Evolutionary conservation across 2,329 filamentous ascomycete species (phyloP).

Genomic region (Aspergillus ruber): DNA sequence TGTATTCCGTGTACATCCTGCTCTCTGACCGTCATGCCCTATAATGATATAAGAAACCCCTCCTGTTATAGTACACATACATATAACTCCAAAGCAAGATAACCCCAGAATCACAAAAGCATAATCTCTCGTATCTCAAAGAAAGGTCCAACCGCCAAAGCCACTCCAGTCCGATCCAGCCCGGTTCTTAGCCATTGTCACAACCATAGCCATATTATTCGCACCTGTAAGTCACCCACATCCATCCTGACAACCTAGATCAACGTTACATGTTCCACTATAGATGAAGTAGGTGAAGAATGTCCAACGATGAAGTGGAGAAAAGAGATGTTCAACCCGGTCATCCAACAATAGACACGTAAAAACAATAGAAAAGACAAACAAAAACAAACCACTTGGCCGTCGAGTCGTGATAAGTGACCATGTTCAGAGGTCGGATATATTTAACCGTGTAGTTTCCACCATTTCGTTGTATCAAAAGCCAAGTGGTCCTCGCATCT

Average conservation of each 20-base stretch:
- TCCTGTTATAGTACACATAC: background rate
- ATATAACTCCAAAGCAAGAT: background rate
- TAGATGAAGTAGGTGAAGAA: too few relatives aligned
- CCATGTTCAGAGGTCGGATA: background rate
- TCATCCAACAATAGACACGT: background rate
- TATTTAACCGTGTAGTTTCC: background rate
- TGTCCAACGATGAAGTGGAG: too few relatives aligned
- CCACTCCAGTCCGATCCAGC: too few relatives aligned
- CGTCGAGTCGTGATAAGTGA: background rate
- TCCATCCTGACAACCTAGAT: background rate
- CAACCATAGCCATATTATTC: too few relatives aligned
- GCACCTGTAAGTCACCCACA: background rate
- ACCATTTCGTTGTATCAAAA: background rate
- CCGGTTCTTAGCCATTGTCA: too few relatives aligned
- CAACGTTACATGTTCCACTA: background rate
- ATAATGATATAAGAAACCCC: background rate
- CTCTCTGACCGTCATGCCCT: background rate
- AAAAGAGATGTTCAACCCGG: background rate
- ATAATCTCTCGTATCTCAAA: too few relatives aligned
- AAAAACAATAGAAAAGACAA: background rate
- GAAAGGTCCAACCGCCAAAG: too few relatives aligned
- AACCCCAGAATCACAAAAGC: background rate
- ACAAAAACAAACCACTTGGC: conserved; percentile 1
- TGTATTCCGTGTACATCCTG: background rate
- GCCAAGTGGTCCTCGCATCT: background rate